These are phyloP conservation scores for Tuber magnatum DNA, from an alignment of 495 filamentous ascomycete species.

Conservation along the genomic window DNA sequence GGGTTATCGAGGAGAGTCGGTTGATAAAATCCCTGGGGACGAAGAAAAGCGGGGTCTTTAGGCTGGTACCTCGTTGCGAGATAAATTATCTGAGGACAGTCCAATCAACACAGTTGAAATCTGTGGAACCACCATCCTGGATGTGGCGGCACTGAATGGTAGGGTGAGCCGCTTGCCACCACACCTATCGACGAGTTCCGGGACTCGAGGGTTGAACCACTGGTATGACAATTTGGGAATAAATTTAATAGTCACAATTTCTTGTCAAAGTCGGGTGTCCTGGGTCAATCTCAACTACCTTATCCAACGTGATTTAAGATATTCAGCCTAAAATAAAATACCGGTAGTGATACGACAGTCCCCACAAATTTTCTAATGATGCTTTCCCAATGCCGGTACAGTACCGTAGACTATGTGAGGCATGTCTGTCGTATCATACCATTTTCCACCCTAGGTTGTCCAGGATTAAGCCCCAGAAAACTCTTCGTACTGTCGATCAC, in stretches of 20 bases:
- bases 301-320: background rate
- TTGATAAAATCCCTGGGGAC: background rate
- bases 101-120: background rate
- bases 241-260: background rate
- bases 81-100: background rate
- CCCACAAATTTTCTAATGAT: background rate
- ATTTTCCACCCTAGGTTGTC: background rate
- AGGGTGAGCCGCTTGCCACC: background rate
- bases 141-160: background rate
- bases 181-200: background rate
- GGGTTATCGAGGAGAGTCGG: background rate
- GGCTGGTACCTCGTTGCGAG: background rate
- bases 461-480: background rate
- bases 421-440: background rate
- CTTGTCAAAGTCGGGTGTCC: background rate
- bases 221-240: background rate
- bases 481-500: too few relatives aligned
- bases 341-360: background rate
- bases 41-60: background rate
- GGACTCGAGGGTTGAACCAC: too few relatives aligned
- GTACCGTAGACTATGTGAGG: background rate
- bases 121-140: background rate
- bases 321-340: background rate
- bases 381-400: too few relatives aligned
- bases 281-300: background rate